Evolutionary conservation across 2,329 filamentous ascomycete species (phyloP).

Genomic region (Ustulina deusta): DNA sequence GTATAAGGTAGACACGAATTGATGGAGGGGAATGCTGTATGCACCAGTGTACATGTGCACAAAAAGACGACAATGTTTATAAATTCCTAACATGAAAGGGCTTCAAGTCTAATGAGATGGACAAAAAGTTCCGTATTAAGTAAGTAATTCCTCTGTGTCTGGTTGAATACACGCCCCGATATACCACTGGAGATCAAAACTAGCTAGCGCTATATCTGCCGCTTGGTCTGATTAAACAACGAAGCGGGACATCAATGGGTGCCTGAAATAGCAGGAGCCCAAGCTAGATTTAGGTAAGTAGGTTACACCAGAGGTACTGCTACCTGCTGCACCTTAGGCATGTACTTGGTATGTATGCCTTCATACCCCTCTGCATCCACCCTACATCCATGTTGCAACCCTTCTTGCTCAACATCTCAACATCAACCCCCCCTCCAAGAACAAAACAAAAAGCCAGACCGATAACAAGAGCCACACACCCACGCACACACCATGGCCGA

Average conservation of each 20-base stretch:
- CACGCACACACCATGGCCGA: constrained; percentile 42
- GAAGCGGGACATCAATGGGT: constrained; percentile 20
- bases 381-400: constrained; percentile 2
- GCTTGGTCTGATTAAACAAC: constrained; percentile 9
- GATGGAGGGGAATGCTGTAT: background rate
- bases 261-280: constrained; percentile 20
- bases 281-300: background rate
- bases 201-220: constrained; percentile 6
- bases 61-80: no score
- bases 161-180: no score
- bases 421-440: background rate
- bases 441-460: background rate
- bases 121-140: background rate
- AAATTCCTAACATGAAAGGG: background rate
- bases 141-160: background rate
- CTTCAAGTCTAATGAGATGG: no score
- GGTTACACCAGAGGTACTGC: constrained; percentile 1
- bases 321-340: no score
- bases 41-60: no score
- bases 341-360: background rate
- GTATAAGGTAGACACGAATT: background rate
- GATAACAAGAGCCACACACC: background rate
- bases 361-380: constrained; percentile 3
- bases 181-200: no score
- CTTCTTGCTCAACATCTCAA: background rate